Base-by-base conservation (phyloP, 352 stramenopile genomes). In the Pilasporangium apinafurcum region DNA sequence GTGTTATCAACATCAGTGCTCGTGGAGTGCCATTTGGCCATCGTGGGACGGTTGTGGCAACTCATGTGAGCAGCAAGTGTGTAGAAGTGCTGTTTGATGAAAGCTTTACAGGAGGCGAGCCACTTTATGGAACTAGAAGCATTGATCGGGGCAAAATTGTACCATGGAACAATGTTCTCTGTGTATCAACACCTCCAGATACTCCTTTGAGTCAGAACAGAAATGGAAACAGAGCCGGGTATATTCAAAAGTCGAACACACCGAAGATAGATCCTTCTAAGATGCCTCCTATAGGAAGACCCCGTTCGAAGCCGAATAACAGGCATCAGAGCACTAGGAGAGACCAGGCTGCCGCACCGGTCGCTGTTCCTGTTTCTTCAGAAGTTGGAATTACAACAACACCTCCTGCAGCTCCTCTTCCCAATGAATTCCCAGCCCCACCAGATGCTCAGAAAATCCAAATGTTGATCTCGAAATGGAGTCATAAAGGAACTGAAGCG, bases 81-180 rank as follows among this genome's bases (percentile, higher is more conserved):
- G 96, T 99, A 10, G 97, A 99, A 60, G 92, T 99, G 25, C 81
- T 99, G 4, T 98, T 99, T 49, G 85, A 95, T 51, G 70, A 91
- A 62, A 91, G 96, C 34, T 99, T 99, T 48, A 97, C 98, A 12
- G 97, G 96, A 42, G 96, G 96, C 7, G 93, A 95, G 27, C 89
- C 75, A 16, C 67, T 99, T 1, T 96, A 99, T 45, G 96, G 96
- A 21, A 82, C 84, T 10, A 98, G 87, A 49, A 96, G 79, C 12
- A 90, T 97, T 21, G 97, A 98, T 34, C 77, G 95, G 26, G 96
- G 94, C 27, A 97, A 97, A 59, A 85, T 98, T 21, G 94, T 96
- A 49, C 73, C 94, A 6, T 98, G 95, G 96, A 85, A 83, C 51
- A 94, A 87, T 12, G 49, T 77, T 36, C 68, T 92, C 43, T 85